Evolutionary conservation across 78 protist species (phyloP).

Genomic region (slime mould (Dictyostelium discoideum)): dicty_2.7 NC_007089.4:3251001-3251500

Average conservation of each 20-base stretch:
- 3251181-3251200: constrained; percentile 70
- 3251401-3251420: constrained; percentile 65
- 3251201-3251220: constrained; percentile 56
- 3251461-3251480: constrained; percentile 39
- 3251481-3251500: constrained; percentile 46
- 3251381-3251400: constrained; percentile 89
- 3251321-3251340: constrained; percentile 66
- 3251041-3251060: constrained; percentile 77
- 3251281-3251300: constrained; percentile 90
- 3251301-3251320: constrained; percentile 82
- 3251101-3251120: constrained; percentile 96
- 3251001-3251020: constrained; percentile 57
- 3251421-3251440: constrained; percentile 55
- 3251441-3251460: constrained; percentile 65
- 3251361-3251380: constrained; percentile 83
- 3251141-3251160: constrained; percentile 94
- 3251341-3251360: constrained; percentile 93
- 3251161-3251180: constrained; percentile 88
- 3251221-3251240: constrained; percentile 95
- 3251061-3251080: constrained; percentile 56
- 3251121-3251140: constrained; percentile 94
- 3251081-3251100: constrained; percentile 59
- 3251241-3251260: constrained; percentile 92
- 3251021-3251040: constrained; percentile 84
- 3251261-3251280: constrained; percentile 93